Percentiles rank a stretch among this genome's conserved stretches.
These are phyloP conservation scores for Candida hispaniensis DNA, from an alignment of 805 yeast species.

Conservation along the genomic window DNA sequence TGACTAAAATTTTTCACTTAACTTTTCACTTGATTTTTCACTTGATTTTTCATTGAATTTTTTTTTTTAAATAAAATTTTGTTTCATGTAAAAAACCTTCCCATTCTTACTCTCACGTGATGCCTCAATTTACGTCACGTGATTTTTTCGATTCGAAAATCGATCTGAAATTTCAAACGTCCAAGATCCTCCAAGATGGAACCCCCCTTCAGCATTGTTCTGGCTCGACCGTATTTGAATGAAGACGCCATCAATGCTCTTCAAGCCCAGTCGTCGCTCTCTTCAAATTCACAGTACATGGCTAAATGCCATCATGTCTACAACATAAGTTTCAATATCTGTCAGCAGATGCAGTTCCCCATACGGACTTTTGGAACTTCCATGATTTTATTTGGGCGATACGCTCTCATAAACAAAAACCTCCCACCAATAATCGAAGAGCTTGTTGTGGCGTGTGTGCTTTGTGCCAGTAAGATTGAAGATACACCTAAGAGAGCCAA, in stretches of 20 bases:
- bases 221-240: slow-evolving; percentile 13
- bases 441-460: slow-evolving; percentile 57
- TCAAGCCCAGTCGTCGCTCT: slow-evolving; percentile 8
- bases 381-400: slow-evolving; percentile 63
- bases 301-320: slow-evolving; percentile 3
- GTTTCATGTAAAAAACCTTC: no score
- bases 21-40: no score
- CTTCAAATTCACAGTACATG: slow-evolving; percentile 13
- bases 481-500: slow-evolving; percentile 71
- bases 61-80: no score
- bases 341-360: slow-evolving; percentile 35
- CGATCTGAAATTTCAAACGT: no score
- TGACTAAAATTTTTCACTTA: no score
- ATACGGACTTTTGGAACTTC: slow-evolving; percentile 58
- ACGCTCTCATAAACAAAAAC: slow-evolving; percentile 44
- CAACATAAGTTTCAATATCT: neutral
- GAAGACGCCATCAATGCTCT: slow-evolving; percentile 13
- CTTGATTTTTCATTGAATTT: no score
- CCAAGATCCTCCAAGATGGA: neutral
- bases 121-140: no score
- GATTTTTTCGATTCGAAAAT: no score
- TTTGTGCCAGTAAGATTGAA: slow-evolving; percentile 66
- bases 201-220: slow-evolving; percentile 8
- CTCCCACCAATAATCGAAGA: slow-evolving; percentile 27
- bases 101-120: no score